phyloP scores from a whole-genome alignment of 148 eudicot genomes.

The Rhododendron griersonianum region DNA sequence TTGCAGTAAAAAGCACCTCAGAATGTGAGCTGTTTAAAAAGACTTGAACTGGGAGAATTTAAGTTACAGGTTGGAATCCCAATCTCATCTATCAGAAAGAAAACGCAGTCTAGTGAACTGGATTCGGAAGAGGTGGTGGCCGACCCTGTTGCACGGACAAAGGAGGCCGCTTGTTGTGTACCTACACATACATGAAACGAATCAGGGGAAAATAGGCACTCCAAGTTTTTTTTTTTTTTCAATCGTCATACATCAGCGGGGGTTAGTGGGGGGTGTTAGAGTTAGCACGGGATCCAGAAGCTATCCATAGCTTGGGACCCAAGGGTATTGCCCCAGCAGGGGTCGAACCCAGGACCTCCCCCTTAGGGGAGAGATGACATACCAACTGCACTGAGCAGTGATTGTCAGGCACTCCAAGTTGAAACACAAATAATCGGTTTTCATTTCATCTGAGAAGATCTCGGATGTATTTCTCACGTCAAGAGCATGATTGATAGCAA shows the following conservation, averaged over 20 bases:
- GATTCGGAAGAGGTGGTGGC: constrained; percentile 25
- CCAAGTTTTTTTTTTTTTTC: background rate
- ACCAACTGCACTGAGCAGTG: too few relatives aligned
- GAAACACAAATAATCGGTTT: background rate
- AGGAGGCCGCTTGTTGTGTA: constrained; percentile 64
- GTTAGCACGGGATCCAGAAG: too few relatives aligned
- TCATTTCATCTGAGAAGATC: background rate
- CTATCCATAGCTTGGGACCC: too few relatives aligned
- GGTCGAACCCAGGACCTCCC: too few relatives aligned
- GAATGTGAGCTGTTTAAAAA: background rate
- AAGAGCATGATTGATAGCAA: background rate
- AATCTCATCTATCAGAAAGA: background rate
- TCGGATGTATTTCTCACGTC: background rate
- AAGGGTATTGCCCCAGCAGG: too few relatives aligned
- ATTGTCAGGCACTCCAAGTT: background rate
- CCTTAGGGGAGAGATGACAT: too few relatives aligned
- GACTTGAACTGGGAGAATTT: background rate
- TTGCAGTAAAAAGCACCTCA: background rate
- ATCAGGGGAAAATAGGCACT: background rate
- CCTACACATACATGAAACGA: constrained; percentile 26
- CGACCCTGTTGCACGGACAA: constrained; percentile 62
- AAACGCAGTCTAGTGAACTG: constrained; percentile 19
- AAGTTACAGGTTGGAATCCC: background rate
- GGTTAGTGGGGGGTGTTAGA: too few relatives aligned
- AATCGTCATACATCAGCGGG: too few relatives aligned